phyloP scores from a whole-genome alignment of 2,329 filamentous ascomycete species.

The Zopfia rhizophila region DNA sequence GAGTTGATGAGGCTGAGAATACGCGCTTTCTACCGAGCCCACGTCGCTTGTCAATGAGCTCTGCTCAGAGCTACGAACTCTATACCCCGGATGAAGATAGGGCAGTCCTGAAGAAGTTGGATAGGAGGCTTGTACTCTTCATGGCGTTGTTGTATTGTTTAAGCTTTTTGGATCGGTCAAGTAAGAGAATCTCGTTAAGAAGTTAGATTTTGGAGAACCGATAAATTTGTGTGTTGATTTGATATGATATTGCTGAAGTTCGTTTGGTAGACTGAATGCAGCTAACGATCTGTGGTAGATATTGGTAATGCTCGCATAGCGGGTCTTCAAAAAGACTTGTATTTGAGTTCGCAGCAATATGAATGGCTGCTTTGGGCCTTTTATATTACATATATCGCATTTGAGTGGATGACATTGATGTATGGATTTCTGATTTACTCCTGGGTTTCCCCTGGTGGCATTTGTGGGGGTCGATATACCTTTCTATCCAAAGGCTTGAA shows the following conservation, averaged over 20 bases:
- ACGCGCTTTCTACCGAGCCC: slow-evolving; percentile 32
- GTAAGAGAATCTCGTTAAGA: slow-evolving; percentile 57
- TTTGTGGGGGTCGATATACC: too few relatives aligned
- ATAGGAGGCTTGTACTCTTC: slow-evolving; percentile 80
- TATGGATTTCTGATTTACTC: slow-evolving; percentile 38
- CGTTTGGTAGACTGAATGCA: not conserved
- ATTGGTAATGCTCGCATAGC: slow-evolving; percentile 72
- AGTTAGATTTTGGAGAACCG: not conserved
- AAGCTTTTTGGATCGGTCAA: slow-evolving; percentile 86
- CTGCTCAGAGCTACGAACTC: slow-evolving; percentile 59
- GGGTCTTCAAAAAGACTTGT: slow-evolving; percentile 64
- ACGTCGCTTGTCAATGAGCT: slow-evolving; percentile 35
- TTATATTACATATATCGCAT: slow-evolving; percentile 72
- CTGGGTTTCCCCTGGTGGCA: not conserved
- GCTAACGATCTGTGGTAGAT: slow-evolving; percentile 55
- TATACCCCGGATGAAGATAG: slow-evolving; percentile 77
- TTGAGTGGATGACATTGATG: slow-evolving; percentile 74
- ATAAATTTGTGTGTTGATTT: not conserved
- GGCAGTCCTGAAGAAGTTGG: slow-evolving; percentile 77
- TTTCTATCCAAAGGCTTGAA: too few relatives aligned
- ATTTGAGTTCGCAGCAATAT: slow-evolving; percentile 66
- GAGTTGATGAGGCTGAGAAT: slow-evolving; percentile 33
- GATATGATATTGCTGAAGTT: too few relatives aligned
- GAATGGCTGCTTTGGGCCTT: slow-evolving; percentile 71
- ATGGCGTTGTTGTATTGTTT: slow-evolving; percentile 85